A percentile compares a stretch with the other conserved stretches of the same genome.
Evolutionary conservation across 202 grass and related monocot species (phyloP).

Genomic region (Dendrocalamus latiflorus): DNA sequence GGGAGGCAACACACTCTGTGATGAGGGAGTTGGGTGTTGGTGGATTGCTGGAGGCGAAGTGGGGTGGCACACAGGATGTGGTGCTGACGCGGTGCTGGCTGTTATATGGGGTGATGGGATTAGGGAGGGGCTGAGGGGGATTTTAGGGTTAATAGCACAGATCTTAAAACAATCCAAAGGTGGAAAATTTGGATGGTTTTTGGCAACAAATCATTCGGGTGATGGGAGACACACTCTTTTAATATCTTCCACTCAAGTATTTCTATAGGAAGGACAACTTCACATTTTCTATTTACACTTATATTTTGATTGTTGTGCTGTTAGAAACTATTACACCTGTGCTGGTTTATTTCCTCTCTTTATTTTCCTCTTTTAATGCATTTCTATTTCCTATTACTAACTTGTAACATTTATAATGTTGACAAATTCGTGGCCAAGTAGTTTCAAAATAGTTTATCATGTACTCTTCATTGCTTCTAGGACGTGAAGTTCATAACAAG

Average conservation of each 20-base stretch:
- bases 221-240: not conserved
- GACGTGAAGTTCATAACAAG: constrained; percentile 32
- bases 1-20: not conserved
- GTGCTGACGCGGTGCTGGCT: no score
- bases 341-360: not conserved
- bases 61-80: no score
- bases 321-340: not conserved
- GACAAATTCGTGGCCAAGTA: not conserved
- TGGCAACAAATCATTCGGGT: not conserved
- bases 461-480: constrained; percentile 26
- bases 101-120: not conserved
- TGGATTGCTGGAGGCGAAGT: not conserved
- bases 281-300: not conserved
- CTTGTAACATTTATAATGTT: not conserved
- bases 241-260: not conserved
- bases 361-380: not conserved
- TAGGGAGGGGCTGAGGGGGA: not conserved
- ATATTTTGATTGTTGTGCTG: not conserved
- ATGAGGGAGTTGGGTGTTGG: not conserved
- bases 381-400: not conserved
- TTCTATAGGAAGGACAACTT: not conserved
- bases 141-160: not conserved
- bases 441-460: constrained; percentile 14
- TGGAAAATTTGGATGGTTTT: not conserved
- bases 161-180: not conserved